These are phyloP conservation scores for Ploettnerulaceae sp. DNA, from an alignment of 2,329 filamentous ascomycete species.

Conservation along the genomic window DNA sequence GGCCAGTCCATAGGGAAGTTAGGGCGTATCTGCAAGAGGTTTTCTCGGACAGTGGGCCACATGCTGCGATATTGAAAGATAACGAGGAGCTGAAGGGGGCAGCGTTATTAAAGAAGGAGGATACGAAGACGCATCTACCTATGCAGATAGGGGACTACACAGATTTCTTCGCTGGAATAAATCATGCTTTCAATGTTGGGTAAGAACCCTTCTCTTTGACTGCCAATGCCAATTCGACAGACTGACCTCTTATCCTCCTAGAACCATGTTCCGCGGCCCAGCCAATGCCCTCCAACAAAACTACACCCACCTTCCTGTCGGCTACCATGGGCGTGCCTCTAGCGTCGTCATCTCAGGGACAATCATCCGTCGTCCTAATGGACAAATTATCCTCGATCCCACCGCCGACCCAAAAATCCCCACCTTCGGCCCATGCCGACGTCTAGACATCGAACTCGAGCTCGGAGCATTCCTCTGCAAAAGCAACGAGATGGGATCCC, in stretches of 20 bases:
- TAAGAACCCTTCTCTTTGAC: slow-evolving; percentile 1
- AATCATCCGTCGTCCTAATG: slow-evolving; percentile 65
- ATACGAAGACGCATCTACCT: slow-evolving; percentile 64
- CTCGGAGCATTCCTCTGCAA: slow-evolving; percentile 69
- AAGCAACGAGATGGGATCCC: slow-evolving; percentile 58
- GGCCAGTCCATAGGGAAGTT: slow-evolving; percentile 62
- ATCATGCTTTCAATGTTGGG: slow-evolving; percentile 64
- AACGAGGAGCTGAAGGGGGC: slow-evolving; percentile 53
- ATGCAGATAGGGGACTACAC: slow-evolving; percentile 80
- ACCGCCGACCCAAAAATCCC: slow-evolving; percentile 54
- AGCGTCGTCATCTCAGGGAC: slow-evolving; percentile 72
- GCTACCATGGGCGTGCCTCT: slow-evolving; percentile 74
- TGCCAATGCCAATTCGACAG: background rate
- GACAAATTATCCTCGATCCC: slow-evolving; percentile 67
- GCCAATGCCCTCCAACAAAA: slow-evolving; percentile 73
- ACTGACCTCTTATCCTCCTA: slow-evolving; percentile 31
- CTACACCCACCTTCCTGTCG: slow-evolving; percentile 76
- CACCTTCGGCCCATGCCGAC: slow-evolving; percentile 56
- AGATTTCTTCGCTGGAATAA: slow-evolving; percentile 77
- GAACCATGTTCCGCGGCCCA: slow-evolving; percentile 66
- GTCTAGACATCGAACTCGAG: slow-evolving; percentile 76
- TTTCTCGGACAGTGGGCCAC: slow-evolving; percentile 54
- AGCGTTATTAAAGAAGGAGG: slow-evolving; percentile 53
- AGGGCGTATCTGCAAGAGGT: slow-evolving; percentile 64
- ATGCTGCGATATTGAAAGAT: slow-evolving; percentile 57